Evolutionary conservation across 306 rosid genomes (phyloP).

Genomic region (Trichosanthes truncata): DNA sequence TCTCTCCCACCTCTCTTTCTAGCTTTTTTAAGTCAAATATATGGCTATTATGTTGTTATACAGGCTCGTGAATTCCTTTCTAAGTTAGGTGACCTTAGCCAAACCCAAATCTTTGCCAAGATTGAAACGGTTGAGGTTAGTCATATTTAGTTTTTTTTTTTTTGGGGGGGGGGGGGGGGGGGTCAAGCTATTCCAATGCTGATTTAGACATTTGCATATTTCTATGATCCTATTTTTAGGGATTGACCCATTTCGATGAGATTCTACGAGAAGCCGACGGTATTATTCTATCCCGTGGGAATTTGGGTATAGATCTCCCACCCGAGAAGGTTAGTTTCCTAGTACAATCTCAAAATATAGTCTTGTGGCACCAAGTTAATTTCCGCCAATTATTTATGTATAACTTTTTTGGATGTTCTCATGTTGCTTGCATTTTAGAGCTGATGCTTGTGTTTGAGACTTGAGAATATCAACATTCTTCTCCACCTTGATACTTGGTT

Average conservation of each 20-base stretch:
- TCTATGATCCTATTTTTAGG: slow-evolving; percentile 9
- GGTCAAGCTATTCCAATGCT: not conserved
- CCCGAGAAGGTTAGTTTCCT: slow-evolving; percentile 36
- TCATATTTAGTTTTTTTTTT: not conserved
- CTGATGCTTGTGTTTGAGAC: not conserved
- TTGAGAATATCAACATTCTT: not conserved
- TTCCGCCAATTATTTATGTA: not conserved
- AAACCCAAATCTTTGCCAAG: slow-evolving; percentile 47
- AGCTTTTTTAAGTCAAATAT: not conserved
- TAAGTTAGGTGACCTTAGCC: slow-evolving; percentile 39
- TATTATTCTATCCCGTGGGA: slow-evolving; percentile 47
- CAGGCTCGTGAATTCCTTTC: slow-evolving; percentile 41
- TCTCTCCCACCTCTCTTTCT: not conserved
- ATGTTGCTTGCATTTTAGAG: not conserved
- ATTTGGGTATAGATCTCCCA: slow-evolving; percentile 49
- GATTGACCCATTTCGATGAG: slow-evolving; percentile 46
- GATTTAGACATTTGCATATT: not conserved
- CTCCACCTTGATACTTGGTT: not conserved
- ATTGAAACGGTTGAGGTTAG: slow-evolving; percentile 41
- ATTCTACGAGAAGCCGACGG: slow-evolving; percentile 51
- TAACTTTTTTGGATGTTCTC: not conserved
- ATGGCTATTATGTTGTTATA: not conserved
- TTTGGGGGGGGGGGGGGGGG: no score
- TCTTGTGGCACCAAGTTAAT: not conserved
- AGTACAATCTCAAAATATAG: not conserved